Evolutionary conservation across 495 filamentous ascomycete genomes (phyloP), one percentile per base, ranked within the genome.

Genomic region (Lophium mytilinum): DNA sequence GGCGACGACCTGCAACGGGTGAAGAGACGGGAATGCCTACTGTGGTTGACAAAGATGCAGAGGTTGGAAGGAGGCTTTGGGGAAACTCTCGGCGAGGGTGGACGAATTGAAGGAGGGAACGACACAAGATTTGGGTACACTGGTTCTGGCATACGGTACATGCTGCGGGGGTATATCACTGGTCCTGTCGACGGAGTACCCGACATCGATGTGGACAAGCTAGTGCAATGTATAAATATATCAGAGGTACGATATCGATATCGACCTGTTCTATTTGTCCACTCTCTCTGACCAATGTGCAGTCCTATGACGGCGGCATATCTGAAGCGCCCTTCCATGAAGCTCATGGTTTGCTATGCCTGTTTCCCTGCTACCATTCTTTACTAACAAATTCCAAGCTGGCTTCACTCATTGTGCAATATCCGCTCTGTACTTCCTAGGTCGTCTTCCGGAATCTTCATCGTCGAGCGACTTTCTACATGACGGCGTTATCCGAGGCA

Each of bases 241-340:
- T 83, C 83, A 24, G 80, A 88, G 76, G 86, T 88, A 71, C 52
- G 72, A 63, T 54, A 57, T 56, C 53, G 52, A 47, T 51, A 61
- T 75, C 21, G 71, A n/a, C 35, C 52, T 46, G n/a, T 11, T 45
- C 40, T 54, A 19, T 40, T 10, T 30, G 8, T 12, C 14, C 54
- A 48, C 10, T 18, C 1, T 55, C 7, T 45, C 40, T 52, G 55
- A 50, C 53, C 24, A 34, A 43, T 43, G 35, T 14, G n/a, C 64
- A 96, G 88, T 85, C 86, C 4, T 96, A 92, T 65, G 92, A 97
- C 68, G 88, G 90, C 10, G 94, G 94, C 34, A 83, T 97, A 66
- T 83, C 83, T 2, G 90, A 95, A 61, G 84, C 76, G 24, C 84
- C 86, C 3, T 83, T 80, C 55, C 84, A 92, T 43, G 93, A 98